Evolutionary conservation across 1,284 basidiomycete species (phyloP), one percentile per base, ranked within the genome.

Genomic region (Coriolopsis trogii): DNA sequence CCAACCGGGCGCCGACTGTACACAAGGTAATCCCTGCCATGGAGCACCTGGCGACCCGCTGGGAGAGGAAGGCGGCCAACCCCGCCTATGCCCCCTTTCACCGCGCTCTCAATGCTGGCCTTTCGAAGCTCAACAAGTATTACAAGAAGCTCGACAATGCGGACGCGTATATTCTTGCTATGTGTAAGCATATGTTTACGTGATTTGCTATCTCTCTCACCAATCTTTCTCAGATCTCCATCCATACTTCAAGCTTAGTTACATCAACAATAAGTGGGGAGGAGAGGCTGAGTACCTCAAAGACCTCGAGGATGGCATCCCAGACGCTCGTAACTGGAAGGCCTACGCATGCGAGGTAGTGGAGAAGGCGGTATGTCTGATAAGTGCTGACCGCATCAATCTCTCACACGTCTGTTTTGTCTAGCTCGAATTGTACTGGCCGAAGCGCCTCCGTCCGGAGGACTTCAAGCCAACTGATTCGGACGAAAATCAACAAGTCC

Each of bases 121-220:
- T 67, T 4, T 39, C 39, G 12, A 68, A 66, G 42, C 33, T 68
- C 1, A 25, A 21, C 15, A 67, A 68, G 43, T 68, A 68, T 34
- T 67, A 67, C 48, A 23, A 12, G 9, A 41, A 49, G 16, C 54
- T 68, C 20, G 65, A 67, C 39, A 34, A 63, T 25, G 60, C 63
- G 20, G 46, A 49, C 2, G 49, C 51, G 0, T 68, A 60, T 46
- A 48, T 64, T 4, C 48, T 44, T 50, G 44, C n/a, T 44, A 41
- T 20, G 34, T 41, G 40, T 50, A 50, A 12, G 41, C 47, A 42
- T 49, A n/a, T n/a, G n/a, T n/a, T n/a, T n/a, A n/a, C n/a, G n/a
- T n/a, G n/a, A n/a, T n/a, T n/a, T n/a, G n/a, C n/a, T n/a, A n/a
- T n/a, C n/a, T 18, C 16, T 18, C 24, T 54, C 7, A 34, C 33